phyloP scores from a whole-genome alignment of 192 early-diverging fungal species.

The Podila epicladia region DNA sequence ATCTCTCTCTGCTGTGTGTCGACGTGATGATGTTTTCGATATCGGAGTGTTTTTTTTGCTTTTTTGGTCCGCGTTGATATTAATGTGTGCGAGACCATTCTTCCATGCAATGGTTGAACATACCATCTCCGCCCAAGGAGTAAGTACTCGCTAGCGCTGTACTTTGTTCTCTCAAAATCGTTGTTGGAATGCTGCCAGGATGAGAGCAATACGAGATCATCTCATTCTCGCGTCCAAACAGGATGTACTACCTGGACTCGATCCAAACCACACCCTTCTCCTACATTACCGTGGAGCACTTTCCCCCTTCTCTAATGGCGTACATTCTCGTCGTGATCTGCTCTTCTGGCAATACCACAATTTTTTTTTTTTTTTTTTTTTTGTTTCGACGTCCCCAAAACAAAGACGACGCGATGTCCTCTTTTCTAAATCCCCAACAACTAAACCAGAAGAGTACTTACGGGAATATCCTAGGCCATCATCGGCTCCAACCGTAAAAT shows the following conservation, averaged over 20 bases:
- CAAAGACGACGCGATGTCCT: no score
- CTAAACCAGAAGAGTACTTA: background rate
- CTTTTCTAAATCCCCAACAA: background rate
- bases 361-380: background rate
- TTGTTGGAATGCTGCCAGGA: no score
- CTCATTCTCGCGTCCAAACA: no score
- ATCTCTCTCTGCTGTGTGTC: background rate
- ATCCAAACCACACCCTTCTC: no score
- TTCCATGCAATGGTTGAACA: background rate
- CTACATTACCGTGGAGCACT: no score
- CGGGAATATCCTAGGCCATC: background rate
- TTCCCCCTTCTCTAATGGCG: no score
- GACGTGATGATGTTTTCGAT: background rate
- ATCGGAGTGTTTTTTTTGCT: background rate
- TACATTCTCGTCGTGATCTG: no score
- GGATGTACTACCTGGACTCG: no score
- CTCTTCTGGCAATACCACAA: background rate
- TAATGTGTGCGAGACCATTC: background rate
- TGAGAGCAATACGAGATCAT: no score
- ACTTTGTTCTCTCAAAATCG: no score
- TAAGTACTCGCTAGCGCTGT: no score
- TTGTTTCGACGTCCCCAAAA: background rate
- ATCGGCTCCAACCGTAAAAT: constrained; percentile 7
- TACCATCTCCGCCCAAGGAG: no score
- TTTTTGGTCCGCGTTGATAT: background rate